Evolutionary conservation across 2,329 filamentous ascomycete genomes (phyloP).

Genomic region (Penicillium sp.): DNA sequence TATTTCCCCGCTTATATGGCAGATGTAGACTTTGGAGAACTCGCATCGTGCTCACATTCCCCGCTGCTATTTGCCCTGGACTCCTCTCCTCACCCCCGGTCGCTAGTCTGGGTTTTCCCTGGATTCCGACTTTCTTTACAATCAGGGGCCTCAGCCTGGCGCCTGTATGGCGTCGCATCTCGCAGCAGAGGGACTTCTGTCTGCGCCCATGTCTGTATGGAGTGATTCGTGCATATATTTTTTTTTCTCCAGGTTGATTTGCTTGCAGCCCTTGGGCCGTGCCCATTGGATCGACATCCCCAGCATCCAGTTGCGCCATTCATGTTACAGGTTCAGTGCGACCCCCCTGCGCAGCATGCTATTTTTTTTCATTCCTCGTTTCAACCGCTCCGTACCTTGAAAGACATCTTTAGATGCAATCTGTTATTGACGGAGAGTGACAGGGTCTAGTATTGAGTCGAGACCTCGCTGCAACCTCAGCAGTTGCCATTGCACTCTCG

Average conservation of each 20-base stretch:
- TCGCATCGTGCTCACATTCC: not conserved
- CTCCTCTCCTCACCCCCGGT: not conserved
- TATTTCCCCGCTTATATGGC: not conserved
- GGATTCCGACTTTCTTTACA: not conserved
- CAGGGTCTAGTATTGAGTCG: not conserved
- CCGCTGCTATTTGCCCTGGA: not conserved
- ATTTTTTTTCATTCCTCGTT: not conserved
- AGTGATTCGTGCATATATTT: not conserved
- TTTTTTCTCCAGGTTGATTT: constrained; percentile 12
- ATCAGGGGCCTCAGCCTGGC: not conserved
- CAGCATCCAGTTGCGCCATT: constrained; percentile 13
- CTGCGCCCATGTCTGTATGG: not conserved
- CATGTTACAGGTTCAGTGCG: not conserved
- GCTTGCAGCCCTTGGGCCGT: constrained; percentile 6
- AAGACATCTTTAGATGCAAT: not conserved
- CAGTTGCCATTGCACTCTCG: not conserved
- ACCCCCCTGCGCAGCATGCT: constrained; percentile 1
- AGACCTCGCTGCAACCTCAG: not conserved
- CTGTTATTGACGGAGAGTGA: not conserved
- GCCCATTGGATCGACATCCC: constrained; percentile 14
- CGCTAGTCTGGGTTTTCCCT: not conserved
- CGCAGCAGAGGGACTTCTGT: not conserved
- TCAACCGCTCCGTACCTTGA: not conserved
- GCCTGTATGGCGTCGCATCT: constrained; percentile 1
- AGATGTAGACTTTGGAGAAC: not conserved